Evolutionary conservation across 768 basidiomycete genomes (phyloP), one percentile per base, ranked within the genome.

Genomic region (Pleurotus sapidus): DNA sequence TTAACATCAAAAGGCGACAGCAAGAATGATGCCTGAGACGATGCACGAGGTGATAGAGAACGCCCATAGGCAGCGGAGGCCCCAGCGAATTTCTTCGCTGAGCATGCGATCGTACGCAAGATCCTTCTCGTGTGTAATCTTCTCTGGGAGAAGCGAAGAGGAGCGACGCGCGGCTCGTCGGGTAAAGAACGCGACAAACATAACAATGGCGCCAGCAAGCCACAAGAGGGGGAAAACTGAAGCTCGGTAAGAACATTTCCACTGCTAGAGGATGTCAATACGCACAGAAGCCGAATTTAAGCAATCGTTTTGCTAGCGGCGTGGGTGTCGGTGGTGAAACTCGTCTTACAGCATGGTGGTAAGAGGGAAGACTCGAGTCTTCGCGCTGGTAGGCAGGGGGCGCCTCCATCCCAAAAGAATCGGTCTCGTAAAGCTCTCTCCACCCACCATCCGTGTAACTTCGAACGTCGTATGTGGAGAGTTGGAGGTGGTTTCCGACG

Each of bases 271-370:
- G 40, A 34, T 6, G 24, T 7, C 18, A 17, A 23, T 14, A 54
- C 51, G 34, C 42, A 54, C 51, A 40, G 51, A 54, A 54, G 38
- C 51, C 51, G 39, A 54, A 54, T 54, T 54, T 43, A 15, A 54
- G 23, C 15, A 54, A 25, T 5, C 51, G 34, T 42, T 54, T 54
- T 38, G 51, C 38, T 42, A 54, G n/a, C 27, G 51, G 51, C 9
- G 51, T 54, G 37, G 34, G 51, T 11, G 18, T n/a, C 9, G 39
- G 51, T 12, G 51, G 18, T 20, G 51, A 8, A 11, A 23, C 25
- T 15, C 51, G 51, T 24, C 34, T 39, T 11, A 54, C 51, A 18
- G 24, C 51, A 42, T 54, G 51, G 39, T 54, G 39, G 39, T 54
- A 54, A 17, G 51, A 54, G 9, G 51, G 51, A 42, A 54, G 51